Percentiles rank a stretch among this genome's conserved stretches.
Evolutionary conservation across 2,329 filamentous ascomycete genomes (phyloP).

Genomic region (Clonostachys rhizophaga): DNA sequence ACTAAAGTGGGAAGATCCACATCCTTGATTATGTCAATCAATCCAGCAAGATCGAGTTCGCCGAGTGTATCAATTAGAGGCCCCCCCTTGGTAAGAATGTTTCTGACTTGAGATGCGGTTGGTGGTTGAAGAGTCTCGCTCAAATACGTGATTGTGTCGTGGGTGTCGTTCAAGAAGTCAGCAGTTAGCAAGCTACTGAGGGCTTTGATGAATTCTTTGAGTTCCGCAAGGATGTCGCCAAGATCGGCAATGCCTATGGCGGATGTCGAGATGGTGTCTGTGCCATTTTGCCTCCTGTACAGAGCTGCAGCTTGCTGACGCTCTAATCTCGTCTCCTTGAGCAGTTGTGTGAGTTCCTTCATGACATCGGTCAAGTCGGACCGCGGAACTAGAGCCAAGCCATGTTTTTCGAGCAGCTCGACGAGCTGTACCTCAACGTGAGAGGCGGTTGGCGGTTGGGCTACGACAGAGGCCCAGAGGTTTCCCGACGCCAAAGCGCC

Average conservation of each 20-base stretch:
- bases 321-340: conserved; percentile 20
- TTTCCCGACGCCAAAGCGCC: too few species aligned
- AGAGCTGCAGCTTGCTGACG: background rate
- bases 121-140: conserved; percentile 26
- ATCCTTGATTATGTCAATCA: conserved; percentile 20
- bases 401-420: conserved; percentile 32
- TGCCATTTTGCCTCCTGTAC: conserved; percentile 1
- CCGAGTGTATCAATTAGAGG: conserved; percentile 18
- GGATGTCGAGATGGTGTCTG: conserved; percentile 3
- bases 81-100: conserved; percentile 10
- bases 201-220: conserved; percentile 14
- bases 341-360: conserved; percentile 32
- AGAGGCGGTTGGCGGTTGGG: conserved; percentile 7
- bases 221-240: conserved; percentile 9
- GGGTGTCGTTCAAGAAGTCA: conserved; percentile 29
- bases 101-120: conserved; percentile 18
- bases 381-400: conserved; percentile 34
- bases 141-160: conserved; percentile 34
- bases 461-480: too few species aligned
- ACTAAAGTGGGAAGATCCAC: conserved; percentile 21
- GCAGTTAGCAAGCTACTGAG: conserved; percentile 22
- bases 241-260: conserved; percentile 10
- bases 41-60: conserved; percentile 23
- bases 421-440: conserved; percentile 29
- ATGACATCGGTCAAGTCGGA: conserved; percentile 36